A percentile compares a stretch with the other conserved stretches of the same genome.
Evolutionary conservation across 192 early-diverging fungal genomes (phyloP).

Genomic region (Paraglomus brasilianum): DNA sequence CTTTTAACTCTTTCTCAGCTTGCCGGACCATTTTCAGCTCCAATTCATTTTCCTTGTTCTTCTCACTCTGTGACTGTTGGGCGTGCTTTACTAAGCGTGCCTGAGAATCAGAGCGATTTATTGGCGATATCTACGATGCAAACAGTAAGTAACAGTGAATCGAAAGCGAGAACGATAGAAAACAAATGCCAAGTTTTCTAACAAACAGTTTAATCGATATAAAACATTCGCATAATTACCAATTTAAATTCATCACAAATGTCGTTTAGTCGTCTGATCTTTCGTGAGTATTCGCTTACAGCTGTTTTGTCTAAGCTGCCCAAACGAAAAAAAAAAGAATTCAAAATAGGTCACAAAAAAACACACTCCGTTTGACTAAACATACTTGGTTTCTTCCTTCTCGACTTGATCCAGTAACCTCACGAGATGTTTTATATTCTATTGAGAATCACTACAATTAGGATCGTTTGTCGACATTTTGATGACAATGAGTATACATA

Average conservation of each 20-base stretch:
- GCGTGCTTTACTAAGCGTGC: constrained; percentile 26
- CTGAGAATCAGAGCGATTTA: constrained; percentile 25
- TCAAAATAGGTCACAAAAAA: neutral
- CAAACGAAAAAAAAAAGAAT: neutral
- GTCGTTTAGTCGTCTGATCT: constrained; percentile 21
- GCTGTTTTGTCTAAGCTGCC: constrained; percentile 24
- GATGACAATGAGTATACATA: neutral
- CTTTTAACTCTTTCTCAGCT: constrained; percentile 24
- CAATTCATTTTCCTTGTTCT: constrained; percentile 29
- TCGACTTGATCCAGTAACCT: constrained; percentile 29
- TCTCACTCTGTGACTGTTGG: constrained; percentile 26
- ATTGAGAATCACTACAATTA: neutral
- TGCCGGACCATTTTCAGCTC: constrained; percentile 26
- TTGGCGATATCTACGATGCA: constrained; percentile 10
- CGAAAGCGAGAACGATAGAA: neutral
- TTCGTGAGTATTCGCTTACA: constrained; percentile 23
- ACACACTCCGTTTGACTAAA: neutral
- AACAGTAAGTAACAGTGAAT: neutral
- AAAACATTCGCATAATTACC: neutral
- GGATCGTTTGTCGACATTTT: neutral
- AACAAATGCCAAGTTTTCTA: too few species aligned
- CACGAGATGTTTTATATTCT: constrained; percentile 29
- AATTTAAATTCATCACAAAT: constrained; percentile 31
- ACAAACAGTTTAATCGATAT: too few species aligned
- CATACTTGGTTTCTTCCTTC: constrained; percentile 11